These are phyloP conservation scores for Volvox reticuliferus DNA, from an alignment of 139 green algal genomes.

Conservation along the genomic window DNA sequence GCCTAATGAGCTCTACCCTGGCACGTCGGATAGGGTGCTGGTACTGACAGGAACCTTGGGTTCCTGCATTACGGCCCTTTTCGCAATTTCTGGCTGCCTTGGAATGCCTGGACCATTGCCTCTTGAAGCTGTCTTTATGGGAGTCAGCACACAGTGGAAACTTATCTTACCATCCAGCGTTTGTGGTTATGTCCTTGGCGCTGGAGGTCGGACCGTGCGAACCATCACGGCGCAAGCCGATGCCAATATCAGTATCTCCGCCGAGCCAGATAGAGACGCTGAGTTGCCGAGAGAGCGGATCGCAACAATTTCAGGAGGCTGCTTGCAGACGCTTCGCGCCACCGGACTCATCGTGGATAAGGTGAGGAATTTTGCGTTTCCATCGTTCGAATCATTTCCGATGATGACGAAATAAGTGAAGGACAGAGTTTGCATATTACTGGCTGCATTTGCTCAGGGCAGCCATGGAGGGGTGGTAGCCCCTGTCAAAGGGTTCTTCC, in stretches of 20 bases:
- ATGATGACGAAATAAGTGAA: too few species aligned
- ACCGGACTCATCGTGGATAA: conserved; percentile 22
- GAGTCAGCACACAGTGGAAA: background rate
- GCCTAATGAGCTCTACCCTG: conserved; percentile 72
- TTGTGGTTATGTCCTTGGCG: conserved; percentile 23
- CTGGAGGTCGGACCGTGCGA: conserved; percentile 10
- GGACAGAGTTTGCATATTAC: too few species aligned
- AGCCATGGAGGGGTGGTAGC: too few species aligned
- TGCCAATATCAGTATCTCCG: conserved; percentile 7
- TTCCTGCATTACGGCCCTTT: conserved; percentile 67
- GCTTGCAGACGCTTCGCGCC: conserved; percentile 10
- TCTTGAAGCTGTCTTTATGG: background rate
- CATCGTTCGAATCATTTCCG: too few species aligned
- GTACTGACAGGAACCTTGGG: conserved; percentile 69
- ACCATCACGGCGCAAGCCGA: conserved; percentile 9
- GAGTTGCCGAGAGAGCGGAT: conserved; percentile 27
- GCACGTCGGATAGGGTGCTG: conserved; percentile 72
- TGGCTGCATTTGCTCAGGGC: too few species aligned
- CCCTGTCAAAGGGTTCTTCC: too few species aligned
- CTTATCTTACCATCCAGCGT: background rate
- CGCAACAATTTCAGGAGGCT: conserved; percentile 22
- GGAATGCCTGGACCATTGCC: background rate
- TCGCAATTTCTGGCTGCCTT: conserved; percentile 71
- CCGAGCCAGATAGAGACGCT: background rate
- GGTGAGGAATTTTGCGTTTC: background rate